These are phyloP conservation scores for Talaromyces sp. DNA, from an alignment of 2,329 filamentous ascomycete genomes.

Conservation along the genomic window DNA sequence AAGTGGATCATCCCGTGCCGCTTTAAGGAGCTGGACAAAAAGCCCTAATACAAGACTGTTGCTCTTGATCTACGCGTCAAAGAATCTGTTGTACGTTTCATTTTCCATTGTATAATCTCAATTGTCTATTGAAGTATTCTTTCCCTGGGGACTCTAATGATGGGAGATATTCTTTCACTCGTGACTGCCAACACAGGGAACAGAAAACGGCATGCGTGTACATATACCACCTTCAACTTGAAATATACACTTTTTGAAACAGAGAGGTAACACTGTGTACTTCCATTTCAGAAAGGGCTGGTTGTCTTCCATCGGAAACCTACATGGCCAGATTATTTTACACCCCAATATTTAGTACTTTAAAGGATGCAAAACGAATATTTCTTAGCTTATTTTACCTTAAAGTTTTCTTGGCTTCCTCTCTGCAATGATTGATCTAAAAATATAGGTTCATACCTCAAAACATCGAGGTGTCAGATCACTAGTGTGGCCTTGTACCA, in stretches of 20 bases:
- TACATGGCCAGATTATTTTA: not conserved
- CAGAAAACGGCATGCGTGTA: not conserved
- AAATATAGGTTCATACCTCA: too few relatives aligned
- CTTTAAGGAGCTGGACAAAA: not conserved
- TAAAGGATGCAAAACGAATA: too few relatives aligned
- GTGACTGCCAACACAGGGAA: not conserved
- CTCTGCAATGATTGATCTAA: too few relatives aligned
- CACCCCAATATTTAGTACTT: not conserved
- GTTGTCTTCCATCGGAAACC: not conserved
- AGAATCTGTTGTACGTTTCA: not conserved
- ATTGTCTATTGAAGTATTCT: not conserved
- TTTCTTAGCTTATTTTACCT: too few relatives aligned
- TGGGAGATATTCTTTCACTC: not conserved
- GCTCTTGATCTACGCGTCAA: too few relatives aligned
- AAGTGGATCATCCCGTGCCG: not conserved
- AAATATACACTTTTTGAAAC: not conserved
- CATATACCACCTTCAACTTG: not conserved
- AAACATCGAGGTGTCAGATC: too few relatives aligned
- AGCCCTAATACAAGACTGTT: not conserved
- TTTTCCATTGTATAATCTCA: not conserved
- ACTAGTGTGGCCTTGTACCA: too few relatives aligned
- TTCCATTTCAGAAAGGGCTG: too few relatives aligned
- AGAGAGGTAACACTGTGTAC: not conserved
- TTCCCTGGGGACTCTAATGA: not conserved
- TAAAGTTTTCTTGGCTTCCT: too few relatives aligned